Percentiles rank a stretch among this genome's conserved stretches.
phyloP scores from a whole-genome alignment of 2,329 filamentous ascomycete species.

The Lecanosticta acicola region DNA sequence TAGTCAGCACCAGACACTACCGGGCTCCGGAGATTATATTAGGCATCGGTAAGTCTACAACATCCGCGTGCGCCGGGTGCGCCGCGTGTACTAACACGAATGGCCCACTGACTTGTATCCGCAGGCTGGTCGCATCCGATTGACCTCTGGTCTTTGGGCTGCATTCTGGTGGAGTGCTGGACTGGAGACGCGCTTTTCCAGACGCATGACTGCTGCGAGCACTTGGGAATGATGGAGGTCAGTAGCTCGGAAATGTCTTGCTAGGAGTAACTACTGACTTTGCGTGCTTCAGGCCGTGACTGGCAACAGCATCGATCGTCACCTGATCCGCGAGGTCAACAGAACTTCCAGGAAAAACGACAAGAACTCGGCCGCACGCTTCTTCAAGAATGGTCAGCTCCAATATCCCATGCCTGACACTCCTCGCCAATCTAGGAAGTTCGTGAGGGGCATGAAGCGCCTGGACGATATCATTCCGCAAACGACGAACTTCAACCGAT shows the following conservation, averaged over 20 bases:
- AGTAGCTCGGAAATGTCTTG: constrained; percentile 2
- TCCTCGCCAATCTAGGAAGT: constrained; percentile 58
- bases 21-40: constrained; percentile 63
- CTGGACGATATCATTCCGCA: constrained; percentile 57
- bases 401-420: constrained; percentile 61
- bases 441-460: constrained; percentile 62
- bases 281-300: constrained; percentile 25
- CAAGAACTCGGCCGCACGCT: constrained; percentile 25
- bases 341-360: constrained; percentile 26
- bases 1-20: constrained; percentile 62
- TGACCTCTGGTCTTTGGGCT: constrained; percentile 65
- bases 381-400: constrained; percentile 44
- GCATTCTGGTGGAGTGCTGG: constrained; percentile 63
- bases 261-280: not conserved
- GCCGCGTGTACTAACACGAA: not conserved
- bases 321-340: constrained; percentile 31
- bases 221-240: constrained; percentile 64
- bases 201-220: constrained; percentile 63
- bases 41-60: constrained; percentile 45
- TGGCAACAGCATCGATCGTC: constrained; percentile 28
- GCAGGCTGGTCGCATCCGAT: constrained; percentile 60
- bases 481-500: constrained; percentile 52
- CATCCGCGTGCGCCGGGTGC: too few relatives aligned
- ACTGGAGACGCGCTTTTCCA: constrained; percentile 64
- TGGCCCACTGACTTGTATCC: not conserved